Conservation (phyloP, 78 protist genomes). For the Monosiga brevicollis region DNA sequence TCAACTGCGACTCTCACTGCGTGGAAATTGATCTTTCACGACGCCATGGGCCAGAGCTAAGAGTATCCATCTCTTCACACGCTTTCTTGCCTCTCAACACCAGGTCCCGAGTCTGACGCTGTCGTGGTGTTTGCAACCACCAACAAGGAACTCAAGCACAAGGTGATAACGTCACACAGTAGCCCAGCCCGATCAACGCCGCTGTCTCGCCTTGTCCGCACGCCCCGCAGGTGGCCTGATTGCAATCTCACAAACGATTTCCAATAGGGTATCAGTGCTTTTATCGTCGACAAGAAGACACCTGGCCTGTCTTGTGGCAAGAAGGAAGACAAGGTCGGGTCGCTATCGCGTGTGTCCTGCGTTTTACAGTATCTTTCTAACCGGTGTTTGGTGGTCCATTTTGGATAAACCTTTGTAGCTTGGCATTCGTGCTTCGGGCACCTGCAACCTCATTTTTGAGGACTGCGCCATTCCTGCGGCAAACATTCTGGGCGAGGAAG, state of each 20-base stretch:
- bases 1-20: no score
- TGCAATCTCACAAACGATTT: background rate
- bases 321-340: conserved; percentile 49
- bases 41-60: conserved; percentile 53
- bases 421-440: conserved; percentile 84
- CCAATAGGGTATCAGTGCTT: conserved; percentile 84
- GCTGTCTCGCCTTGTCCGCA: conserved; percentile 27
- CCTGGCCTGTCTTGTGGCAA: conserved; percentile 78
- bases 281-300: conserved; percentile 55
- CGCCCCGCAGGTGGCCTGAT: conserved; percentile 14
- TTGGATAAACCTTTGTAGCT: no score
- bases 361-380: no score
- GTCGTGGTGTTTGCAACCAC: conserved; percentile 38
- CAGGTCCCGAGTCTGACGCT: conserved; percentile 17
- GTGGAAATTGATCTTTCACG: no score
- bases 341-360: no score
- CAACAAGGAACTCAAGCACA: conserved; percentile 29
- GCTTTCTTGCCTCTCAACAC: no score
- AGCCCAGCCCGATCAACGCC: background rate
- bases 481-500: conserved; percentile 59
- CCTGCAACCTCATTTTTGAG: conserved; percentile 76
- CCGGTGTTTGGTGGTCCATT: no score
- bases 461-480: conserved; percentile 49
- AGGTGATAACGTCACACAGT: background rate
- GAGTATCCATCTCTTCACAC: no score